Evolutionary conservation across 208 protist genomes (phyloP), one percentile per base, ranked within the genome.

Genomic region (Acanthamoeba rhysodes): DNA sequence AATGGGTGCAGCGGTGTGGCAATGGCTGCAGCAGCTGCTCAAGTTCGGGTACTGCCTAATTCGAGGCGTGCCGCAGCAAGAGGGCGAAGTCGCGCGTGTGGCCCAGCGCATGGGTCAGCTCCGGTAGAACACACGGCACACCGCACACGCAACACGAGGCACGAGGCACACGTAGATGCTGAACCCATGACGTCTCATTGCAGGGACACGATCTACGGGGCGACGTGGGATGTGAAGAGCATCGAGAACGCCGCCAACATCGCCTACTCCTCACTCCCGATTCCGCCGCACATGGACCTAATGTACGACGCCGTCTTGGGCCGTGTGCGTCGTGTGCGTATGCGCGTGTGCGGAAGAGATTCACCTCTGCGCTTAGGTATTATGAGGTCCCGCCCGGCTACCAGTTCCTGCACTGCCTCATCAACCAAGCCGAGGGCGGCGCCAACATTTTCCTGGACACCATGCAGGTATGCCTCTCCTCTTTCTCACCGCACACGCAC

Each of bases 331-430:
- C n/a, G 64, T 70, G 27, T 70, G 37, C 64, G 57, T 34, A 4
- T 27, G 64, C 64, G 64, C 6, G 55, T 62, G 55, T 24, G 55
- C 66, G 29, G 12, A 68, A 8, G 12, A 62, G 20, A 16, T 8
- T 88, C 27, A 88, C 10, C 10, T 37, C 5, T 20, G 27, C 32
- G 41, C 29, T 53, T 24, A 95, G 91, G 82, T 95, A 95, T 37
- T 95, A 95, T 20, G 94, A 95, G 50, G 57, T 64, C 27, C 76
- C 94, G 85, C 94, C 94, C 8, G 94, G 94, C 48, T 59, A 84
- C 27, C 94, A 95, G 80, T 92, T 95, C 80, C 62, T 95, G 18
- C 94, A 95, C 59, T 95, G 80, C 41, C 59, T 95, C 10, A 84
- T 93, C 57, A 74, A 91, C n/a, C 22, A 90, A 29, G 82, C 82